phyloP scores from a whole-genome alignment of 176 grass and related monocot species.

The Triticum timopheevii region DNA sequence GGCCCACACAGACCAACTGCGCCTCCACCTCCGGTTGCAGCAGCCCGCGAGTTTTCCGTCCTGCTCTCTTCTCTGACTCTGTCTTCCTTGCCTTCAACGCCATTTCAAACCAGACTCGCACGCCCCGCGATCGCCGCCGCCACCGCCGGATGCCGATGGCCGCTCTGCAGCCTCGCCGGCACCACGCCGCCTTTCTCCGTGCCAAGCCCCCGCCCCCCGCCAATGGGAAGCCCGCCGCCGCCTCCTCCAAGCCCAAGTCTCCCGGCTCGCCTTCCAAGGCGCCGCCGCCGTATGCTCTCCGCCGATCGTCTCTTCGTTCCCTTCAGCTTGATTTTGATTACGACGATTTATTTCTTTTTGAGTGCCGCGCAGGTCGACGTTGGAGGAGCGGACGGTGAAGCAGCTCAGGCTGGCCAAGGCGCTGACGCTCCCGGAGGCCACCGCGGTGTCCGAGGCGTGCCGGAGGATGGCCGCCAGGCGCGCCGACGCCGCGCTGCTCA shows the following conservation, averaged over 20 bases:
- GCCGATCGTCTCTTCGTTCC: background rate
- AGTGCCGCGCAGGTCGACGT: background rate
- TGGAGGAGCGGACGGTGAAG: constrained; percentile 84
- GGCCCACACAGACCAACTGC: background rate
- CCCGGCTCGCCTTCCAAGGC: constrained; percentile 15
- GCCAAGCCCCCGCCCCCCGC: background rate
- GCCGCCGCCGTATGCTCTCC: constrained; percentile 22
- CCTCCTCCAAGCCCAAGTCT: constrained; percentile 41
- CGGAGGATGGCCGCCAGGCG: constrained; percentile 64
- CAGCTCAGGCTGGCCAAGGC: constrained; percentile 63
- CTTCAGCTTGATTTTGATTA: background rate
- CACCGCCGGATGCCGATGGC: background rate
- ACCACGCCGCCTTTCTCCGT: background rate
- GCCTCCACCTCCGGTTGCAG: background rate
- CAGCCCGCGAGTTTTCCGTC: background rate
- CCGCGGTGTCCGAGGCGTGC: constrained; percentile 64
- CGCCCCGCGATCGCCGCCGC: background rate
- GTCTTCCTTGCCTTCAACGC: constrained; percentile 1
- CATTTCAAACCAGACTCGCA: constrained; percentile 12
- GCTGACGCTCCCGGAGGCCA: constrained; percentile 69
- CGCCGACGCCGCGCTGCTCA: constrained; percentile 74
- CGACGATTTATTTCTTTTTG: background rate
- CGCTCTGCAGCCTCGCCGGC: background rate
- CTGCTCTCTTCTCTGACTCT: background rate
- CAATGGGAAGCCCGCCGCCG: constrained; percentile 13